Base-by-base conservation (phyloP, 805 yeast genomes). In the Starmerella kuoi region DNA sequence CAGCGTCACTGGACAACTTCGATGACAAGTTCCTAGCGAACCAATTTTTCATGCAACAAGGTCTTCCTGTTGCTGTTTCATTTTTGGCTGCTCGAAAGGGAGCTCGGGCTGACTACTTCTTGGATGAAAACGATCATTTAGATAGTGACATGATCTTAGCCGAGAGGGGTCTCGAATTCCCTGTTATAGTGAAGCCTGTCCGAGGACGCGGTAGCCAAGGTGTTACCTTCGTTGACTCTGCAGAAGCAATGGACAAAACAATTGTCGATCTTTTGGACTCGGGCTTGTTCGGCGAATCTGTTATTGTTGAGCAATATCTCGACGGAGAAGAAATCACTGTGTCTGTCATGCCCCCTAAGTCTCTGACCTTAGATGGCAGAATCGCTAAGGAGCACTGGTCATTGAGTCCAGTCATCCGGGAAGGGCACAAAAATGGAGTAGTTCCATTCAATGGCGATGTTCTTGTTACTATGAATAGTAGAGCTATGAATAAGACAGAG, bases 161-260 rank as follows among this genome's bases (percentile, higher is more conserved):
- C 12, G 12, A 11, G 12, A 25, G 28, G 28, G 12, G 14, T 11
- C 12, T 14, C 9, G 14, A 25, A 14, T 24, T 36, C 22, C 40
- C 40, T 7, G 23, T 37, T 20, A 17, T 37, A 5, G n/a, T 37
- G 19, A 37, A 37, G 20, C 40, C 40, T 18, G 34, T 37, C 12
- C 40, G 40, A 22, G 40, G 40, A 4, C 23, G 40, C 12, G 40
- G 40, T 20, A 37, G 40, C 34, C 34, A 37, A 23, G 40, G 40
- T 4, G 40, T 37, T 8, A 12, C 12, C 4, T 14, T 37, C 26
- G 34, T n/a, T 11, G 30, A 6, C 12, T 6, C 40, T 12, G 6
- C 7, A 4, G 40, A 37, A 3, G 40, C 27, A n/a, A 14, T 27
- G 15, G 14, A n/a, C 34, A 11, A 19, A 15, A 11, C 15, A 11